These are phyloP conservation scores for Septoria linicola DNA, from an alignment of 2,329 filamentous ascomycete genomes.

Conservation along the genomic window DNA sequence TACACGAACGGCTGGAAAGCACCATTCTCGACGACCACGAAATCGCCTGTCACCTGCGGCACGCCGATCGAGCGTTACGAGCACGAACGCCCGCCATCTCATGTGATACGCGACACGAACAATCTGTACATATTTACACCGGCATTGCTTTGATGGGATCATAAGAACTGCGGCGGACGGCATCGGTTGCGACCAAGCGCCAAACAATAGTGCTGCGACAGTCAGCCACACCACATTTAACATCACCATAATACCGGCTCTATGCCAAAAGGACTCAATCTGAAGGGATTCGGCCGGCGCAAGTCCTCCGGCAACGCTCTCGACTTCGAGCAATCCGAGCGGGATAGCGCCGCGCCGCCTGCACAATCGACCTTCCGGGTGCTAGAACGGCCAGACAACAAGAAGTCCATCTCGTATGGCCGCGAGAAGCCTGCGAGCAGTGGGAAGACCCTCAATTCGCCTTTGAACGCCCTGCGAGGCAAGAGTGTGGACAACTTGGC, in stretches of 20 bases:
- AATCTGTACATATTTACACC: slow-evolving; percentile 20
- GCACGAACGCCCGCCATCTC: not conserved
- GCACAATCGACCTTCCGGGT: slow-evolving; percentile 52
- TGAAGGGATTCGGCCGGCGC: slow-evolving; percentile 53
- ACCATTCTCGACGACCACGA: not conserved
- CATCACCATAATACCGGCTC: slow-evolving; percentile 28
- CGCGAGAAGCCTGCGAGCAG: slow-evolving; percentile 26
- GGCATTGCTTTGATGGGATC: slow-evolving; percentile 20
- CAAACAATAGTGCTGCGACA: slow-evolving; percentile 9
- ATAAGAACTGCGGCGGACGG: slow-evolving; percentile 13
- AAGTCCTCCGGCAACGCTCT: slow-evolving; percentile 57
- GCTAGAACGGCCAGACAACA: slow-evolving; percentile 52
- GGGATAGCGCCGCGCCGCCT: slow-evolving; percentile 36
- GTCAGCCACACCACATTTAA: not conserved
- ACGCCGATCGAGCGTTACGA: not conserved
- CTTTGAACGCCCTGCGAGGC: slow-evolving; percentile 36
- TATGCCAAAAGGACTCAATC: slow-evolving; percentile 56
- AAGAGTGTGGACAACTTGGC: slow-evolving; percentile 37
- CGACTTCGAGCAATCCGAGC: slow-evolving; percentile 37
- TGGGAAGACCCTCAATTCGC: slow-evolving; percentile 41
- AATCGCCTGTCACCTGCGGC: not conserved
- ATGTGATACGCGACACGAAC: slow-evolving; percentile 19
- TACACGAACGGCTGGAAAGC: not conserved
- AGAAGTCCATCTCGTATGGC: slow-evolving; percentile 38
- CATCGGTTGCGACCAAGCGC: slow-evolving; percentile 12